These are phyloP conservation scores for Clonostachys chloroleuca DNA, from an alignment of 2,329 filamentous ascomycete genomes.

Conservation along the genomic window DNA sequence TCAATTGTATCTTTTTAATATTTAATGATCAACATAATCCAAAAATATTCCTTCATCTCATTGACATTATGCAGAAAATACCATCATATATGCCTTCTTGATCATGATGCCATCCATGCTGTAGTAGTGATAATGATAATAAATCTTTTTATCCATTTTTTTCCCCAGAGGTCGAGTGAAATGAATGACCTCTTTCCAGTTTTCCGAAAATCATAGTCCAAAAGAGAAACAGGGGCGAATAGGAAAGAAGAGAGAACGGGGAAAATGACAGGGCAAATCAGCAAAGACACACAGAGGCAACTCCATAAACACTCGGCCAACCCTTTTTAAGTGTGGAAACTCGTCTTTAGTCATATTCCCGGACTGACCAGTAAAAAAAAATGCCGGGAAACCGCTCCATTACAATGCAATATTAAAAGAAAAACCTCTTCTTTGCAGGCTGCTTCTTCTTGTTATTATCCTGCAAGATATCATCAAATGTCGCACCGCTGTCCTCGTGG, in stretches of 20 bases:
- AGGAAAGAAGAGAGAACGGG: slow-evolving; percentile 1
- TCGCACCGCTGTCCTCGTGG: slow-evolving; percentile 24
- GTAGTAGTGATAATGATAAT: neutral
- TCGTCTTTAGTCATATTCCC: neutral
- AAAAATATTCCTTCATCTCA: too few relatives aligned
- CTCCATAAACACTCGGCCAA: too few relatives aligned
- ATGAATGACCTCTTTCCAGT: neutral
- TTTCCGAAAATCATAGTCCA: slow-evolving; percentile 1
- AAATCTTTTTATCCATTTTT: neutral
- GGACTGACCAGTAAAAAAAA: neutral
- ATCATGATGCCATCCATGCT: neutral
- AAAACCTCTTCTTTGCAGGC: slow-evolving; percentile 29
- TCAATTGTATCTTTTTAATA: too few relatives aligned
- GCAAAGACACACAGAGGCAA: neutral
- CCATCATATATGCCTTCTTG: neutral
- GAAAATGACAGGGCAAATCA: neutral
- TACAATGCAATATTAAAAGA: slow-evolving; percentile 19
- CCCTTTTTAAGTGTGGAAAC: neutral
- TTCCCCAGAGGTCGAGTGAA: neutral
- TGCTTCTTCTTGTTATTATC: slow-evolving; percentile 20
- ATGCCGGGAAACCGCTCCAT: neutral
- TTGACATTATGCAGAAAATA: neutral
- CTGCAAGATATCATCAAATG: slow-evolving; percentile 44
- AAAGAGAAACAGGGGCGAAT: neutral
- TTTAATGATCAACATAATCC: too few relatives aligned